Evolutionary conservation across 768 basidiomycete genomes (phyloP).

Genomic region (Hortiboletus campestris): DNA sequence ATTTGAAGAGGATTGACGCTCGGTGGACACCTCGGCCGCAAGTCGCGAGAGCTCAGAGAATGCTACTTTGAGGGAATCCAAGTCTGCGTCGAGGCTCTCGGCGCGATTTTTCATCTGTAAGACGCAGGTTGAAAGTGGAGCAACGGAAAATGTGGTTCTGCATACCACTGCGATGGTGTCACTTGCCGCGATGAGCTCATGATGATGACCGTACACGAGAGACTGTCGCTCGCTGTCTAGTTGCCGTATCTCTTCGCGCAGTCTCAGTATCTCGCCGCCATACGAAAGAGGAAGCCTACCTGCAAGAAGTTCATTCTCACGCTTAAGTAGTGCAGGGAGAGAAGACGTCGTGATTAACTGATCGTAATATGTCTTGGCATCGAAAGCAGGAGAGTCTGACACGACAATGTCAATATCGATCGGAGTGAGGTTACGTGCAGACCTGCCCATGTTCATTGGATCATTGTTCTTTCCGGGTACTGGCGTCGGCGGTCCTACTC

Average conservation of each 20-base stretch:
- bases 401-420: conserved; percentile 1
- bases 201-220: conserved; percentile 93
- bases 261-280: conserved; percentile 2
- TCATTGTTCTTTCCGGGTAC: conserved; percentile 56
- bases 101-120: conserved; percentile 85
- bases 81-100: conserved; percentile 79
- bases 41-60: conserved; percentile 87
- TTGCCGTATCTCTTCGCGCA: conserved; percentile 70
- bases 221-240: conserved; percentile 87
- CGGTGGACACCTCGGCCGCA: conserved; percentile 61
- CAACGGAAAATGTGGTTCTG: neutral
- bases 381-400: conserved; percentile 77
- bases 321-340: conserved; percentile 67
- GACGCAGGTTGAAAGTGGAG: neutral
- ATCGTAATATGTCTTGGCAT: conserved; percentile 82
- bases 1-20: conserved; percentile 24
- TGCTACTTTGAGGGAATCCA: conserved; percentile 75
- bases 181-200: conserved; percentile 90
- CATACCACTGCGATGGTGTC: conserved; percentile 86
- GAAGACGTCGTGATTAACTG: conserved; percentile 82
- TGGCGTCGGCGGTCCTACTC: conserved; percentile 68
- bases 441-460: conserved; percentile 78
- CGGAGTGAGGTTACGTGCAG: neutral
- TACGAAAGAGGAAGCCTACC: conserved; percentile 39
- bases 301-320: conserved; percentile 77